Conservation (phyloP, 2,329 filamentous ascomycete genomes). For the Westerdykella aurantiaca region DNA sequence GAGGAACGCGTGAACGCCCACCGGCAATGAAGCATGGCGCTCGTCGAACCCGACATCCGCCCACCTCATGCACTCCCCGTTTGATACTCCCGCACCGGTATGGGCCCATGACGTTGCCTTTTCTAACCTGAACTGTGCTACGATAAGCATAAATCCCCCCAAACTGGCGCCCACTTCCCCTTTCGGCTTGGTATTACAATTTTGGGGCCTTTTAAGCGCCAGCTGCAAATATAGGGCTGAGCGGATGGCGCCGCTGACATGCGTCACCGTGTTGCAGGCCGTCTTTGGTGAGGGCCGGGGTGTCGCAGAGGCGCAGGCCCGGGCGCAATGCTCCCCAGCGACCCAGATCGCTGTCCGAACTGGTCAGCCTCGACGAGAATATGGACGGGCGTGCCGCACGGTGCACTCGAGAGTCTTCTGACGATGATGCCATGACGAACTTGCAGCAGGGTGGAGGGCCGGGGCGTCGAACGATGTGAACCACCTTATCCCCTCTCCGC, state of each 20-base stretch:
- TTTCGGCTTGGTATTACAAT: not conserved
- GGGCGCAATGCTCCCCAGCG: not conserved
- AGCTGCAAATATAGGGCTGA: constrained; percentile 11
- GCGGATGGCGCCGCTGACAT: constrained; percentile 5
- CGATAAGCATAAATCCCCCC: not conserved
- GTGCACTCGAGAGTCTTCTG: constrained; percentile 12
- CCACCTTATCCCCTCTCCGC: constrained; percentile 2
- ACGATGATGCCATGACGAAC: constrained; percentile 8
- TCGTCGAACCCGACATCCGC: not conserved
- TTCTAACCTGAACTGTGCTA: not conserved
- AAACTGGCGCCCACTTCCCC: not conserved
- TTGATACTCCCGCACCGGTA: not conserved
- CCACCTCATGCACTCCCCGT: not conserved
- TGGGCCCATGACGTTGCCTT: not conserved
- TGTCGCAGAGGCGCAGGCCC: constrained; percentile 2
- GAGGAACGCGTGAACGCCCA: too few species aligned
- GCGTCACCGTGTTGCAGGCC: constrained; percentile 1
- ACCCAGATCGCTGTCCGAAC: constrained; percentile 7
- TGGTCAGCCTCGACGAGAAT: constrained; percentile 20
- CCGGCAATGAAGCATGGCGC: too few species aligned
- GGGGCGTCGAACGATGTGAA: constrained; percentile 4
- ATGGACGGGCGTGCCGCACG: constrained; percentile 9
- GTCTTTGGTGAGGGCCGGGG: constrained; percentile 2
- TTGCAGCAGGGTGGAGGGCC: constrained; percentile 6
- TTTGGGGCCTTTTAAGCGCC: constrained; percentile 5